These are phyloP conservation scores for Yamadazyma philogaea DNA, from an alignment of 805 yeast species.

Conservation along the genomic window DNA sequence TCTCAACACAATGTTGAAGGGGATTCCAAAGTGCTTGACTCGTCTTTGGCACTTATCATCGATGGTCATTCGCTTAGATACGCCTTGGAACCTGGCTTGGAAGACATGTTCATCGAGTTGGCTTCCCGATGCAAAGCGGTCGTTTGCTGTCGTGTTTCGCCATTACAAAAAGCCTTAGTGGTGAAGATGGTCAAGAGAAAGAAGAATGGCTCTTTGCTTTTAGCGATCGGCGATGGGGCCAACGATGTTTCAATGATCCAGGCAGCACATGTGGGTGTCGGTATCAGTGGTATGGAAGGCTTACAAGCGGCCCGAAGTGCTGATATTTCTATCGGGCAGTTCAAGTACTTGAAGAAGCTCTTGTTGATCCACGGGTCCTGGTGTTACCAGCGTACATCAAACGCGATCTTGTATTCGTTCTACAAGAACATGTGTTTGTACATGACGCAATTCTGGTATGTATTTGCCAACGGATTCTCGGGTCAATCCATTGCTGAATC, in stretches of 20 bases:
- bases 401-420: constrained; percentile 90
- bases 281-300: constrained; percentile 99
- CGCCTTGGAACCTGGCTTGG: constrained; percentile 81
- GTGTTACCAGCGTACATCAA: constrained; percentile 93
- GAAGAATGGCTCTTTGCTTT: constrained; percentile 61
- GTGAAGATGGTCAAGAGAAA: constrained; percentile 90
- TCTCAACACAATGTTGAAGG: constrained; percentile 60
- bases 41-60: constrained; percentile 82
- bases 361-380: constrained; percentile 94
- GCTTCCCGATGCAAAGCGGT: constrained; percentile 93
- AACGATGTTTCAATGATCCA: constrained; percentile 99
- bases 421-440: constrained; percentile 94
- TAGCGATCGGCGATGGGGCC: constrained; percentile 99
- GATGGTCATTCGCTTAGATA: constrained; percentile 89
- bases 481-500: constrained; percentile 97
- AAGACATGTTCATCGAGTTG: constrained; percentile 70
- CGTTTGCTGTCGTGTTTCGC: constrained; percentile 96
- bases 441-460: constrained; percentile 98
- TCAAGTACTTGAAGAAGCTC: constrained; percentile 77
- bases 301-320: constrained; percentile 99
- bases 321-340: constrained; percentile 95
- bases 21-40: constrained; percentile 54
- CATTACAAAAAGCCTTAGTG: constrained; percentile 93
- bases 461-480: constrained; percentile 84
- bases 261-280: constrained; percentile 99